These are phyloP conservation scores for Antrodiella citrinella DNA, from an alignment of 768 basidiomycete species.

Conservation along the genomic window DNA sequence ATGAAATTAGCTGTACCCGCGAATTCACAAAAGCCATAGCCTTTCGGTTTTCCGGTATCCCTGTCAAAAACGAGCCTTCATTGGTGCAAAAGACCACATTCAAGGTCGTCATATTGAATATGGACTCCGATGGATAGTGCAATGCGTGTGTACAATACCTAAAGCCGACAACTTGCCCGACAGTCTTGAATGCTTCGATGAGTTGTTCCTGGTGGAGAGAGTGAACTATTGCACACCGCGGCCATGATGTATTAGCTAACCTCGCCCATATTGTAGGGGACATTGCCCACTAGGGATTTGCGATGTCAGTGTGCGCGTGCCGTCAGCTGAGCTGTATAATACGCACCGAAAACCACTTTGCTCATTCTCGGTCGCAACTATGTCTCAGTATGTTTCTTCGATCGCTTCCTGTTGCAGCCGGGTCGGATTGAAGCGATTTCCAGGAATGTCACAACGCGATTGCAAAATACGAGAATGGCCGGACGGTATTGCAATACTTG, in stretches of 20 bases:
- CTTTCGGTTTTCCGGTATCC: conserved; percentile 91
- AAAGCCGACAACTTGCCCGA: conserved; percentile 85
- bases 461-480: too few relatives aligned
- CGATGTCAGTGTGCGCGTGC: neutral
- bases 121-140: neutral
- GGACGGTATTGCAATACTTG: too few relatives aligned
- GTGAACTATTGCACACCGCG: neutral
- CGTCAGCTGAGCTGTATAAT: neutral
- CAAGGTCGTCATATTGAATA: conserved; percentile 1
- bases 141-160: conserved; percentile 35
- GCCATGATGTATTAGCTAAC: conserved; percentile 22
- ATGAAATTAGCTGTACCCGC: conserved; percentile 48
- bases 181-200: conserved; percentile 82
- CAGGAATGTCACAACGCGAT: too few relatives aligned
- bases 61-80: conserved; percentile 79
- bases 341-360: conserved; percentile 67
- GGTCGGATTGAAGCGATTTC: too few relatives aligned
- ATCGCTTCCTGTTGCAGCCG: too few relatives aligned
- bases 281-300: conserved; percentile 61
- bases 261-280: conserved; percentile 86
- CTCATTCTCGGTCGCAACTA: conserved; percentile 34
- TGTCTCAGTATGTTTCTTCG: neutral
- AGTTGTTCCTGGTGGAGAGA: conserved; percentile 53
- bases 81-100: conserved; percentile 4
- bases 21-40: conserved; percentile 92